Conservation (phyloP, 1,284 basidiomycete genomes). For the Apiotrichum gracile region DNA sequence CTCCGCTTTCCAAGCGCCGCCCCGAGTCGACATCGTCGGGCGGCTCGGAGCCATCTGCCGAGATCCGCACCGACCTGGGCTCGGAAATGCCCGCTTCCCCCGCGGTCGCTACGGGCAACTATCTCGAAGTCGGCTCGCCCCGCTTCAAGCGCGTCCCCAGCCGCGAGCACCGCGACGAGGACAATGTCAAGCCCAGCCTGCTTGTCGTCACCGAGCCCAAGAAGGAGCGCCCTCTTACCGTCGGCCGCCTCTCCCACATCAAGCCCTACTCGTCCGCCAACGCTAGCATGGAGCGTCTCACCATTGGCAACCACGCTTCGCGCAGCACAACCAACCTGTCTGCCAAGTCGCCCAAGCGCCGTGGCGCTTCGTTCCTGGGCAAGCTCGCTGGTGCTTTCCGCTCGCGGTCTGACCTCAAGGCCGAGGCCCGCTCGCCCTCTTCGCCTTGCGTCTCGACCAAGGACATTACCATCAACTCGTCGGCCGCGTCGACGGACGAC, state of each 20-base stretch:
- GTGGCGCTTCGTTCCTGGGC: conserved; percentile 2
- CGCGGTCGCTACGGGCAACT: not conserved
- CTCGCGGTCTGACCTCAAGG: conserved; percentile 9
- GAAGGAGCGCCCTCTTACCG: not conserved
- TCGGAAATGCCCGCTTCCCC: not conserved
- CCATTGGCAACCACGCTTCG: not conserved
- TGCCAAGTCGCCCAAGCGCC: conserved; percentile 1
- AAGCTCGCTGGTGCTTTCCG: conserved; percentile 10
- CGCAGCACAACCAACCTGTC: not conserved
- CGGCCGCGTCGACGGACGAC: not conserved
- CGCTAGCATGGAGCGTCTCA: not conserved
- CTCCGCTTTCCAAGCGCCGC: conserved; percentile 4
- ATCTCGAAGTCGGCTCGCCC: not conserved
- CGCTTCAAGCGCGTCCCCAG: not conserved
- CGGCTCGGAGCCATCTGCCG: conserved; percentile 2
- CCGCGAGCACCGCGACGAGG: not conserved
- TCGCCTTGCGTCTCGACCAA: not conserved
- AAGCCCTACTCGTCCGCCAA: too few relatives aligned
- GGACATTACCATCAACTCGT: not conserved
- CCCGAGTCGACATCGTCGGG: not conserved
- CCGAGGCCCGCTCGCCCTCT: not conserved
- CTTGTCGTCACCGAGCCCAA: not conserved
- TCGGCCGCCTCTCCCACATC: not conserved
- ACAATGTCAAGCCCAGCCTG: not conserved
- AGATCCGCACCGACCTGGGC: conserved; percentile 11